Conservation (phyloP, 495 filamentous ascomycete genomes). For the Penicillium maclennaniae region DNA sequence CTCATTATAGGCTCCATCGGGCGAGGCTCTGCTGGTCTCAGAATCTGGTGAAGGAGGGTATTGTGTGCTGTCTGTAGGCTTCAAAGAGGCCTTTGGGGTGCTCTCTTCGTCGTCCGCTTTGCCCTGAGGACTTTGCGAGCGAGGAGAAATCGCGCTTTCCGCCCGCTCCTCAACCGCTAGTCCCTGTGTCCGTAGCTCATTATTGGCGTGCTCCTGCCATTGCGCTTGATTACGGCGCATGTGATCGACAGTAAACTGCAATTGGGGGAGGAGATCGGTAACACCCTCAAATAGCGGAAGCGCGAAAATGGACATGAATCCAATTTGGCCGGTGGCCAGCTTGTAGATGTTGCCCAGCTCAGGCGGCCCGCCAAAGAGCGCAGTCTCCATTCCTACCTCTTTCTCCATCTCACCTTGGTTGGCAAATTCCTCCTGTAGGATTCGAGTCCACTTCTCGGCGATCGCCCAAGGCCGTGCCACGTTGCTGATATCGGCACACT, state of each 20-base stretch:
- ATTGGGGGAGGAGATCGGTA: slow-evolving; percentile 73
- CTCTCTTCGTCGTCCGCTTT: slow-evolving; percentile 1
- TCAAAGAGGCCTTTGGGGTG: slow-evolving; percentile 1
- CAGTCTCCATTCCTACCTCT: slow-evolving; percentile 79
- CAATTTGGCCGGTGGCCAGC: slow-evolving; percentile 81
- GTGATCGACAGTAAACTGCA: slow-evolving; percentile 79
- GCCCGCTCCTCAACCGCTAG: slow-evolving; percentile 20
- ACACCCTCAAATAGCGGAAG: slow-evolving; percentile 84
- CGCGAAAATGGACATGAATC: slow-evolving; percentile 95
- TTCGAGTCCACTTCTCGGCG: slow-evolving; percentile 82
- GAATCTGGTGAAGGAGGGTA: slow-evolving; percentile 22
- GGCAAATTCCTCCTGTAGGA: slow-evolving; percentile 89
- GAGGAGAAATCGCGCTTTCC: slow-evolving; percentile 33
- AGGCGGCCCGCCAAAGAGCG: slow-evolving; percentile 77
- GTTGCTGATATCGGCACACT: slow-evolving; percentile 98
- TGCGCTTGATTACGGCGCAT: slow-evolving; percentile 66
- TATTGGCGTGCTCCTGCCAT: slow-evolving; percentile 67
- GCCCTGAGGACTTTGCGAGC: slow-evolving; percentile 34
- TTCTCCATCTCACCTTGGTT: slow-evolving; percentile 89
- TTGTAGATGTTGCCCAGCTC: slow-evolving; percentile 76
- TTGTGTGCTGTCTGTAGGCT: not conserved
- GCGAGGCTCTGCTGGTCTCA: slow-evolving; percentile 14
- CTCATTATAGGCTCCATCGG: slow-evolving; percentile 26
- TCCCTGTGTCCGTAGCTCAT: slow-evolving; percentile 37
- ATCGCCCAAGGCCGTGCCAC: slow-evolving; percentile 82